Base-by-base conservation (phyloP, 2,329 filamentous ascomycete genomes). In the Aspergillus jensenii region DNA sequence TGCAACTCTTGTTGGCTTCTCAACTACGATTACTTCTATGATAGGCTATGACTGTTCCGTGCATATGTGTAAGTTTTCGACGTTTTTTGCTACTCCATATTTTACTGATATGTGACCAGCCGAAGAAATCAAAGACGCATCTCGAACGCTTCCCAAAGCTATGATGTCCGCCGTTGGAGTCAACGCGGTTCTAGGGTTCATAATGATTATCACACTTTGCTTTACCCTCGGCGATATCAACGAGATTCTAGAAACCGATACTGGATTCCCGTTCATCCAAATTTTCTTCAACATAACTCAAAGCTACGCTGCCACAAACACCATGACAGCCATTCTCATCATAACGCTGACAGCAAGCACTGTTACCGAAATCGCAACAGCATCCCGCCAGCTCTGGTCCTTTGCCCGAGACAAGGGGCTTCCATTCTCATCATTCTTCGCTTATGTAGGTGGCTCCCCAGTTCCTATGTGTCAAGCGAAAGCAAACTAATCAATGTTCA, bases 211-310 rank as follows among this genome's bases (percentile, higher is more conserved):
- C 14, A 80, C 82, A 0, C 73, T 84, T 37, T 75, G 83, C 8
- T 87, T 85, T 62, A 83, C 79, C 25, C 73, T 86, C 15, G 77
- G 77, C 2, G 76, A 85, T 55, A 69, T 82, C 11, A 73, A 79
- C 11, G 67, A 65, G 0, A 76, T 80, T 0, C 67, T 83, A 3
- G 68, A 70, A 0, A 78, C 77, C 0, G 74, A 75, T 0, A 83
- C 82, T 0, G 78, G 78, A 1, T 84, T 82, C 48, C 84, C 86
- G 0, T 85, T 86, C 61, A 86, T 88, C 65, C 77, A 84, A 50
- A 78, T 86, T 21, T 86, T 86, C 58, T 76, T 76, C 60, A 77
- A 83, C 37, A 79, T 79, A 1, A 81, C 82, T 2, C 71, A 76
- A 1, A 81, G 78, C 17, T 68, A 76, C 2, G 77, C 76, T 2